Conservation (phyloP, 1,284 basidiomycete species). For the Malassezia furfur region DNA sequence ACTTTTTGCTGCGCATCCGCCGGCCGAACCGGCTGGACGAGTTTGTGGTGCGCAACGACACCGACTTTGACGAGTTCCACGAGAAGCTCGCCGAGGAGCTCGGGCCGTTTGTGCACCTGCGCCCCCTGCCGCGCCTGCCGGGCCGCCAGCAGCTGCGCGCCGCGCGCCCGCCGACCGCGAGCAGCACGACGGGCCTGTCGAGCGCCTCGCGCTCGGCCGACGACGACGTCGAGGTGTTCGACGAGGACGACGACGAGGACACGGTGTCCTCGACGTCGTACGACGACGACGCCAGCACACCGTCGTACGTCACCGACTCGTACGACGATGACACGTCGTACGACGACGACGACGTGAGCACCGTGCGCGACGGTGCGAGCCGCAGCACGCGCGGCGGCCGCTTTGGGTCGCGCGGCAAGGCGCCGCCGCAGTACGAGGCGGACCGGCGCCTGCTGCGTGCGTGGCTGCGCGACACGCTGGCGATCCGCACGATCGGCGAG, state of each 20-base stretch:
- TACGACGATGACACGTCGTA: not conserved
- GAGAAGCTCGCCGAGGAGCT: slow-evolving; percentile 33
- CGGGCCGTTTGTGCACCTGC: slow-evolving; percentile 29
- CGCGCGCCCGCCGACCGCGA: not conserved
- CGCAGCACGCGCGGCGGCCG: slow-evolving; percentile 1
- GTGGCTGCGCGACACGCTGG: slow-evolving; percentile 43
- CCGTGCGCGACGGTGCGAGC: not conserved
- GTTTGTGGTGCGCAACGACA: slow-evolving; percentile 41
- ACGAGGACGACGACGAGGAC: not conserved
- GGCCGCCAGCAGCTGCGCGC: slow-evolving; percentile 11
- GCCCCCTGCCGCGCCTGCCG: slow-evolving; percentile 28
- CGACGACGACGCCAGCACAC: not conserved
- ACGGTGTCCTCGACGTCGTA: not conserved
- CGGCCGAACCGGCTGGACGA: slow-evolving; percentile 33
- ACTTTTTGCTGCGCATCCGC: slow-evolving; percentile 37
- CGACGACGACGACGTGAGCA: slow-evolving; percentile 2
- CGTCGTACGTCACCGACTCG: slow-evolving; percentile 4
- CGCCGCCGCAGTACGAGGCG: slow-evolving; percentile 27
- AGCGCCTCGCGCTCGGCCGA: not conserved
- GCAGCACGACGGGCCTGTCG: not conserved
- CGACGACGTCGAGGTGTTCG: not conserved
- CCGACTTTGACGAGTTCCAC: slow-evolving; percentile 38
- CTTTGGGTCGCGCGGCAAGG: slow-evolving; percentile 12
- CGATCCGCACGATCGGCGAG: slow-evolving; percentile 36
- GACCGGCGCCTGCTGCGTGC: slow-evolving; percentile 37